Percentiles rank a stretch among this genome's conserved stretches.
These are phyloP conservation scores for Corniculantispora saksenae DNA, from an alignment of 2,329 filamentous ascomycete species.

Conservation along the genomic window DNA sequence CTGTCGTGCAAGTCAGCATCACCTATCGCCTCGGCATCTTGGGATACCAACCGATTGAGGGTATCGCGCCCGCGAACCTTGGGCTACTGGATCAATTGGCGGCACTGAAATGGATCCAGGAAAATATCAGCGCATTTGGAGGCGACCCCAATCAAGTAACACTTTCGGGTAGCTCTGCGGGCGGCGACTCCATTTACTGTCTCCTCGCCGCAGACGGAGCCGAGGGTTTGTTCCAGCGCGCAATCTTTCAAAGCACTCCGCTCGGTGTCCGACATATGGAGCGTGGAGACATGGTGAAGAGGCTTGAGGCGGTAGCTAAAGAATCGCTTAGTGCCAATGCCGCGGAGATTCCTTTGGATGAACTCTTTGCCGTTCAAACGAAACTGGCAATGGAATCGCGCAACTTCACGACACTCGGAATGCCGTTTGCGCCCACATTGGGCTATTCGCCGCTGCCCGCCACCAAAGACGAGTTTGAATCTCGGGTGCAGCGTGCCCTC, in stretches of 20 bases:
- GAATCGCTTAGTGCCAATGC: not conserved
- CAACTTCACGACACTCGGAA: conserved; percentile 1
- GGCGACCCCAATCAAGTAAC: conserved; percentile 65
- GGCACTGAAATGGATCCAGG: conserved; percentile 61
- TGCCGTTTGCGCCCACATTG: conserved; percentile 19
- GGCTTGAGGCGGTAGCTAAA: conserved; percentile 8
- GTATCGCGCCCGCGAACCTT: conserved; percentile 45
- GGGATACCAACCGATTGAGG: conserved; percentile 31
- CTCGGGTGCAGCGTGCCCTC: conserved; percentile 9
- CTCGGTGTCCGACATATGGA: conserved; percentile 17
- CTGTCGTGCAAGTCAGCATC: conserved; percentile 35
- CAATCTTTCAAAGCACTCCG: conserved; percentile 23
- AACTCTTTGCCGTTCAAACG: conserved; percentile 18
- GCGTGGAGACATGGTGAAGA: conserved; percentile 15
- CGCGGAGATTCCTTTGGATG: not conserved
- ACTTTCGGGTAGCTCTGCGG: conserved; percentile 62
- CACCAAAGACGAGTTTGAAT: not conserved
- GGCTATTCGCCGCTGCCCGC: conserved; percentile 13
- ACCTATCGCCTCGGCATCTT: conserved; percentile 38
- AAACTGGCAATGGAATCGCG: conserved; percentile 14
- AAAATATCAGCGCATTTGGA: conserved; percentile 65
- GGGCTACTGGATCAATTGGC: conserved; percentile 62
- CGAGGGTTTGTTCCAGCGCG: conserved; percentile 21
- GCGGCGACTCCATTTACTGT: conserved; percentile 49
- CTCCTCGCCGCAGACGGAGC: conserved; percentile 19